Conservation (phyloP, 306 rosid species). For the Dryas drummondii region DNA sequence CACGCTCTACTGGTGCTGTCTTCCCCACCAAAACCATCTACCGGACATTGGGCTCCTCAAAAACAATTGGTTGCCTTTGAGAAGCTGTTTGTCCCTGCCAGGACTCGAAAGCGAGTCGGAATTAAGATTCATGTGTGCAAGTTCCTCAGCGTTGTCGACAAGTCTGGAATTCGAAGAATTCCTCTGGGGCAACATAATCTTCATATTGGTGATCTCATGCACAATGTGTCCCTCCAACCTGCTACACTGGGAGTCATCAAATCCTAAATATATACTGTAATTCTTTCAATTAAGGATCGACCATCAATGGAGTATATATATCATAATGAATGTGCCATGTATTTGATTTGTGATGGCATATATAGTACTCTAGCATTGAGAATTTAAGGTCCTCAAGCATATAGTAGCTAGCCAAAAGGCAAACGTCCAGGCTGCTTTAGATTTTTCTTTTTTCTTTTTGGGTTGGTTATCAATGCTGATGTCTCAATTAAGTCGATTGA, state of each 20-base stretch:
- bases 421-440: too few species aligned
- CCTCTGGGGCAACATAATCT: constrained; percentile 65
- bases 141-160: constrained; percentile 70
- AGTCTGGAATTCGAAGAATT: constrained; percentile 68
- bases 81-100: constrained; percentile 57
- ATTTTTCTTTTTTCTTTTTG: too few species aligned
- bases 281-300: background rate
- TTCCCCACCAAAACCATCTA: constrained; percentile 45
- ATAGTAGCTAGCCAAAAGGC: too few species aligned
- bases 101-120: constrained; percentile 40
- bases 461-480: too few species aligned
- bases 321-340: background rate
- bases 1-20: constrained; percentile 72
- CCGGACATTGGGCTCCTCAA: constrained; percentile 54
- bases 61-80: constrained; percentile 71
- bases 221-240: constrained; percentile 61
- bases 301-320: too few species aligned
- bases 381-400: too few species aligned
- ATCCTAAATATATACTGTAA: constrained; percentile 27
- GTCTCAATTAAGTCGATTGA: too few species aligned
- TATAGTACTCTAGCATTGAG: too few species aligned
- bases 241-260: constrained; percentile 53
- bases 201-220: constrained; percentile 58
- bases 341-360: too few species aligned
- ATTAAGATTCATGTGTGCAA: constrained; percentile 77